Evolutionary conservation across 2,329 filamentous ascomycete genomes (phyloP), one percentile per base, ranked within the genome.

Genomic region (Aspergillus terreus): DNA sequence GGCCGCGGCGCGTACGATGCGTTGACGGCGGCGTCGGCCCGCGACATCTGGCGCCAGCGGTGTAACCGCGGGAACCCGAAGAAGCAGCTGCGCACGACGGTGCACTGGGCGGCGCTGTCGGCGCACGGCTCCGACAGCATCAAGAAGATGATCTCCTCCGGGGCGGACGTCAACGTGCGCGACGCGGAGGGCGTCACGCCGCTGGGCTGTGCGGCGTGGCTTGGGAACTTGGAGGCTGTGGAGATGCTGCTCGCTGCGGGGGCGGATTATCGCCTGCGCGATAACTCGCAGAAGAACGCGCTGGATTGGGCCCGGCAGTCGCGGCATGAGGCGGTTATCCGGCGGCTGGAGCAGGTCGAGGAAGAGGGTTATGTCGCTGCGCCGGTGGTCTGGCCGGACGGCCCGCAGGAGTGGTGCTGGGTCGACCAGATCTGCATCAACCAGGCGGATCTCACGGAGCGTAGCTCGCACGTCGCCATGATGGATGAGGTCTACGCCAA

Each of bases 381-480:
- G 10, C 6, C 23, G 15, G 11, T 15, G 5, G 23, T 14, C 9
- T 50, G 48, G 48, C 43, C 48, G 2, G 48, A 50, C 6, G 48
- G 48, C 1, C 48, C 48, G 3, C 42, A 50, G 17, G 27, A n/a
- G 25, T 50, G 48, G 48, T 50, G 48, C 30, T 51, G 49, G 49
- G 41, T 51, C 5, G 49, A 51, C 21, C 43, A 46, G 44, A 42
- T 51, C 35, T 51, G 49, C 11, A 51, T 51, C 12, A 41, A 51
- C 12, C 49, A 51, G 36, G n/a, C 27, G 5, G 44, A 51, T 43
- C 17, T 47, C 3, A 14, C 32, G 4, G 49, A 51, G 27, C 25
- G 49, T 6, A 44, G 23, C 7, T 23, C 36, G 3, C 49, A 51
- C 15, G 49, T 51, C 25, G 30, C 35, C 4, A 41, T 51, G 15